A percentile compares a stretch with the other conserved stretches of the same genome.
Conservation (phyloP, 2,329 filamentous ascomycete genomes). For the Ustilaginoidea virens region DNA sequence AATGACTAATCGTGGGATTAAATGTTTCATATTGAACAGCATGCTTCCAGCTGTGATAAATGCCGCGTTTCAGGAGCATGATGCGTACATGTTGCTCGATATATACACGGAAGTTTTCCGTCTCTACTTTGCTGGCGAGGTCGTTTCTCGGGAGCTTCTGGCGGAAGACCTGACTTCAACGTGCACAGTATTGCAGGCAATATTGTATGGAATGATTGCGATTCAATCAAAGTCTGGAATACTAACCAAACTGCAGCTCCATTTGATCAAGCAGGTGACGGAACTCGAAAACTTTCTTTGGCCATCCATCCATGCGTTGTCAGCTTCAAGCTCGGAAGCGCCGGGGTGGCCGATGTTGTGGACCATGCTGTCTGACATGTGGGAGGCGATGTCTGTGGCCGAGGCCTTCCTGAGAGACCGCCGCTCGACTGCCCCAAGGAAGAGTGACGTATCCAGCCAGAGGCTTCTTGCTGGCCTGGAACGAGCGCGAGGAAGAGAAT, state of each 20-base stretch:
- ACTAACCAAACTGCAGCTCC: constrained; percentile 11
- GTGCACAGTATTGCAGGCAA: constrained; percentile 15
- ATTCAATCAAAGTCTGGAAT: constrained; percentile 7
- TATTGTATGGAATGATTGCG: constrained; percentile 14
- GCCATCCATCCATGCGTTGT: constrained; percentile 12
- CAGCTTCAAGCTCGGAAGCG: constrained; percentile 5
- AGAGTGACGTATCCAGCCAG: constrained; percentile 7
- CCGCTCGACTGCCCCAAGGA: constrained; percentile 7
- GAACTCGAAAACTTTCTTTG: constrained; percentile 15
- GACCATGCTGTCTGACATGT: constrained; percentile 7
- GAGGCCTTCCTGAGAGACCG: constrained; percentile 7
- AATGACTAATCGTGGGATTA: constrained; percentile 29
- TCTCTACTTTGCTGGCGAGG: constrained; percentile 17
- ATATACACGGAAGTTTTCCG: constrained; percentile 31
- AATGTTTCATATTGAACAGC: constrained; percentile 30
- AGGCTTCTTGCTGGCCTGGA: constrained; percentile 11
- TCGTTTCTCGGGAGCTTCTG: constrained; percentile 21
- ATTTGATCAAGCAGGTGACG: constrained; percentile 15
- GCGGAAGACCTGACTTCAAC: constrained; percentile 18
- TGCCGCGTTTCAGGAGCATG: constrained; percentile 17
- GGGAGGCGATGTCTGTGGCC: constrained; percentile 7
- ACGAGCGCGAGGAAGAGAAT: background rate
- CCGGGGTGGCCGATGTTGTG: constrained; percentile 9
- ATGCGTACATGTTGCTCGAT: constrained; percentile 32
- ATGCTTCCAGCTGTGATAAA: constrained; percentile 40